Conservation (phyloP, 257 asterid species). For the Plantago major region DNA sequence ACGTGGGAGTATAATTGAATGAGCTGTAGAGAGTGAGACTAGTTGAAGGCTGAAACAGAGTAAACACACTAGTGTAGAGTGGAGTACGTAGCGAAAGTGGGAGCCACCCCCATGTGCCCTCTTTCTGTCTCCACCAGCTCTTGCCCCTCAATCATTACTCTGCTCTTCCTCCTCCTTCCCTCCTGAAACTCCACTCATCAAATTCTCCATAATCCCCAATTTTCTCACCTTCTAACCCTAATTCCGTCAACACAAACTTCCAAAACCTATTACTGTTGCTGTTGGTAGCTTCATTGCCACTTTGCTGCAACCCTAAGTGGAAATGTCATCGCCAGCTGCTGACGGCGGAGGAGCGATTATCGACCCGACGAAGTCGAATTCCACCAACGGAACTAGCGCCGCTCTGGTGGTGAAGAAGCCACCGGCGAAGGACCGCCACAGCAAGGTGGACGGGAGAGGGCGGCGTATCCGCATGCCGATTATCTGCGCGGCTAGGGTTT, state of each 20-base stretch:
- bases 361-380: slow-evolving; percentile 21
- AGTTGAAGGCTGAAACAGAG: too few species aligned
- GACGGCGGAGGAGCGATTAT: slow-evolving; percentile 32
- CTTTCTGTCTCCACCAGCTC: slow-evolving; percentile 95
- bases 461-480: slow-evolving; percentile 98
- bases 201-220: not conserved
- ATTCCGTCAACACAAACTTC: not conserved
- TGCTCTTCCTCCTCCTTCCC: slow-evolving; percentile 9
- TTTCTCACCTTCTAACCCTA: slow-evolving; percentile 15
- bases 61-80: too few species aligned
- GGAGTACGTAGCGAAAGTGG: not conserved
- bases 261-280: not conserved
- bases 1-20: too few species aligned
- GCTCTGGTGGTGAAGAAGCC: slow-evolving; percentile 57
- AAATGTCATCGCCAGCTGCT: slow-evolving; percentile 43
- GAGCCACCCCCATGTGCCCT: slow-evolving; percentile 81
- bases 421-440: slow-evolving; percentile 94
- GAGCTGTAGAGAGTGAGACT: too few species aligned
- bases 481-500: slow-evolving; percentile 93
- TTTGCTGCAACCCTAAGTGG: too few species aligned
- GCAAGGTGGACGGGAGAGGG: slow-evolving; percentile 95
- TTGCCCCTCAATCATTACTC: slow-evolving; percentile 87
- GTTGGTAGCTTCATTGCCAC: too few species aligned
- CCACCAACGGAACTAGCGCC: slow-evolving; percentile 7
- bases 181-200: not conserved